Conservation (phyloP, 805 yeast species). For the Barnettozyma wickerhamii region DNA sequence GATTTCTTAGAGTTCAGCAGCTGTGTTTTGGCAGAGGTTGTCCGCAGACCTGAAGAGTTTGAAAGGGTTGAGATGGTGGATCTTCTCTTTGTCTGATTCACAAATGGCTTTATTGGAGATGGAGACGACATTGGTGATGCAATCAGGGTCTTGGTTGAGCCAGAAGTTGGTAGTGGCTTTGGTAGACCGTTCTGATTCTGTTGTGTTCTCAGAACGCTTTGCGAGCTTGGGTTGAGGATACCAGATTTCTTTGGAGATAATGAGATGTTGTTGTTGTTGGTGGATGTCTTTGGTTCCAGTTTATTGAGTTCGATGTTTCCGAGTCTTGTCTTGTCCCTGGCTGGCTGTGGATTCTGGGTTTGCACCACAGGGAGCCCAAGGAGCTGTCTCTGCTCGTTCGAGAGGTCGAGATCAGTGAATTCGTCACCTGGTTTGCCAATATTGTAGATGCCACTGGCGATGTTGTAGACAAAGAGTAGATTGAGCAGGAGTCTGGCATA, state of each 20-base stretch:
- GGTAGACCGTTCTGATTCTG: background rate
- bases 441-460: constrained; percentile 27
- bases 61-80: background rate
- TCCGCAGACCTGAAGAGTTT: background rate
- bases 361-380: constrained; percentile 28
- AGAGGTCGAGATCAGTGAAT: constrained; percentile 30
- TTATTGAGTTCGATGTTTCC: constrained; percentile 2
- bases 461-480: constrained; percentile 27
- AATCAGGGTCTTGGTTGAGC: constrained; percentile 22
- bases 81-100: constrained; percentile 21
- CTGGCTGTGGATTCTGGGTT: background rate
- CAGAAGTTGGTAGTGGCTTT: background rate
- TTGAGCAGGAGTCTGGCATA: constrained; percentile 18
- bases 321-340: background rate
- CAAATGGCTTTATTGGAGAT: constrained; percentile 17
- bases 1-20: background rate
- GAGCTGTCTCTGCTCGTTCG: constrained; percentile 29
- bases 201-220: background rate
- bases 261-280: constrained; percentile 1
- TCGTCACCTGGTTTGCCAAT: constrained; percentile 28
- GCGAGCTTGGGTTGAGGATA: background rate
- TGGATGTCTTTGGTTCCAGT: constrained; percentile 8
- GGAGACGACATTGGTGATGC: constrained; percentile 28
- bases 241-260: constrained; percentile 17
- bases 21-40: background rate